phyloP scores from a whole-genome alignment of 78 protist genomes.

The Acrasis kona region DNA sequence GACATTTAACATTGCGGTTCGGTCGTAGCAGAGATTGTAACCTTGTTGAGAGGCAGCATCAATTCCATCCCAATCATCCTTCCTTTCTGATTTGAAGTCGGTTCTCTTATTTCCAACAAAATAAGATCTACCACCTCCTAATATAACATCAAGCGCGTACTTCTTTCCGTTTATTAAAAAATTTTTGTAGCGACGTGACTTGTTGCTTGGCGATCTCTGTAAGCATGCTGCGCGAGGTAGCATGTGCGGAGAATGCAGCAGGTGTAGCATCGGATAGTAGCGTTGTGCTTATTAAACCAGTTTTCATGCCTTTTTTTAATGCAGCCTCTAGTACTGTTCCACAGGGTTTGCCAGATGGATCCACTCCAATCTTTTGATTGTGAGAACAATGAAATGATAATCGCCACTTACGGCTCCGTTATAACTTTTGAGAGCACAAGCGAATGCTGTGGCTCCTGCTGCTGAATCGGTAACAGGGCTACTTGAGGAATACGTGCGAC shows the following conservation, averaged over 20 bases:
- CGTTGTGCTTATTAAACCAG: constrained; percentile 51
- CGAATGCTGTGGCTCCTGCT: constrained; percentile 66
- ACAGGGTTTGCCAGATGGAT: constrained; percentile 5
- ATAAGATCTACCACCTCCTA: constrained; percentile 26
- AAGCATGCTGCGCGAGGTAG: not conserved
- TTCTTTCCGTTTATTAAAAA: not conserved
- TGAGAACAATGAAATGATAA: not conserved
- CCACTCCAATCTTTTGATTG: constrained; percentile 44
- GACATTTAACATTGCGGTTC: not conserved
- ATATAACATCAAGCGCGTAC: constrained; percentile 11
- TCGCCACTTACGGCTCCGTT: constrained; percentile 5
- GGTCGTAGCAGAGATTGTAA: not conserved
- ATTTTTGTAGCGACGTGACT: not conserved
- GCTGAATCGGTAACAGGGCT: constrained; percentile 52
- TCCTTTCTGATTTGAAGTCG: not conserved
- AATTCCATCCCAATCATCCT: no score
- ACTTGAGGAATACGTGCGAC: not conserved
- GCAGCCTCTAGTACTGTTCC: constrained; percentile 60
- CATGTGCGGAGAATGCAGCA: constrained; percentile 7
- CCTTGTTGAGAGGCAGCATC: no score
- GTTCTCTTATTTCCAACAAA: not conserved
- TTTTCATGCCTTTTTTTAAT: constrained; percentile 12
- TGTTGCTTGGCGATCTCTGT: constrained; percentile 39
- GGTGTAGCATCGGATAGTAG: constrained; percentile 67
- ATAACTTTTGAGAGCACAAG: constrained; percentile 36